phyloP scores from a whole-genome alignment of 805 yeast genomes.

The Torulaspora franciscae region DNA sequence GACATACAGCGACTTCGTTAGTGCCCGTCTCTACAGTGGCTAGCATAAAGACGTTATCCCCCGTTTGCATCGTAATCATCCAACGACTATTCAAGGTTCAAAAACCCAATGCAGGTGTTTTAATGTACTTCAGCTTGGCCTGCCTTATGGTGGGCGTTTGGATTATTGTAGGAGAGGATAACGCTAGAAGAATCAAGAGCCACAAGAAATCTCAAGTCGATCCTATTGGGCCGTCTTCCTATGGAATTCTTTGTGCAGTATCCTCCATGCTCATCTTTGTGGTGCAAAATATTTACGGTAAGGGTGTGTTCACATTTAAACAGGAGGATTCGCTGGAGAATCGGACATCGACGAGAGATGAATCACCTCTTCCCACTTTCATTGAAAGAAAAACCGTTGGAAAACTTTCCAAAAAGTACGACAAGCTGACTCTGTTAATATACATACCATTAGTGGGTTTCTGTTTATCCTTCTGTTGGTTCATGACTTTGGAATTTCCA shows the following conservation, averaged over 20 bases:
- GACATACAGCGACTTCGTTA: slow-evolving; percentile 58
- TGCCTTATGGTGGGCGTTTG: slow-evolving; percentile 31
- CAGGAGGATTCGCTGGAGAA: slow-evolving; percentile 8
- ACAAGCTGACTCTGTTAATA: slow-evolving; percentile 72
- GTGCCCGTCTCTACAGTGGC: slow-evolving; percentile 68
- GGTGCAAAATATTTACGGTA: slow-evolving; percentile 80
- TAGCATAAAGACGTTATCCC: slow-evolving; percentile 63
- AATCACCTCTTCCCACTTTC: slow-evolving; percentile 23
- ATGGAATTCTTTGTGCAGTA: slow-evolving; percentile 67
- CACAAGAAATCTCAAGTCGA: neutral
- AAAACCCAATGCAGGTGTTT: slow-evolving; percentile 14
- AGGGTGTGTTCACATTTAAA: slow-evolving; percentile 61
- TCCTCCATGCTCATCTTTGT: slow-evolving; percentile 72
- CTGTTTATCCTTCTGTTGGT: slow-evolving; percentile 65
- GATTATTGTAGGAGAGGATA: slow-evolving; percentile 29
- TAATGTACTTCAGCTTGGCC: slow-evolving; percentile 23
- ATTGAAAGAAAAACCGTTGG: slow-evolving; percentile 5
- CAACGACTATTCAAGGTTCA: slow-evolving; percentile 40
- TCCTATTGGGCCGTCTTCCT: slow-evolving; percentile 15
- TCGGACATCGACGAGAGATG: slow-evolving; percentile 2
- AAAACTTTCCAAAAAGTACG: slow-evolving; percentile 45
- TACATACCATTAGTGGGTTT: slow-evolving; percentile 76
- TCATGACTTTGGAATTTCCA: slow-evolving; percentile 58
- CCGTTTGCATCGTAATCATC: slow-evolving; percentile 53
- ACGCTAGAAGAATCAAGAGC: slow-evolving; percentile 2